Evolutionary conservation across 2,329 filamentous ascomycete genomes (phyloP), one percentile per base, ranked within the genome.

Genomic region (Fusarium subtropicale): DNA sequence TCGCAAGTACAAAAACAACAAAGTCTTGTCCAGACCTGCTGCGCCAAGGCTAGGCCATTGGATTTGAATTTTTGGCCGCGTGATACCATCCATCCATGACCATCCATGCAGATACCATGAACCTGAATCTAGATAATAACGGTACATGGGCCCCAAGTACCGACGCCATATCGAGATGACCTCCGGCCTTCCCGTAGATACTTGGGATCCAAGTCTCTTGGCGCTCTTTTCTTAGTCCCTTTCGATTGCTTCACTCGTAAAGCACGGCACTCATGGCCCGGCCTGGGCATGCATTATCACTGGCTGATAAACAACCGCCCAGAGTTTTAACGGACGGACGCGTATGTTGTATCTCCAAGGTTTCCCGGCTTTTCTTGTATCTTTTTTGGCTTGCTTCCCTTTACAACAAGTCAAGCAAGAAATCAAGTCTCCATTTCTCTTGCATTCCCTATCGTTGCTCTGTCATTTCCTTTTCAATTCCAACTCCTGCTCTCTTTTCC

Each of bases 31-130:
- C 26, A 58, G 58, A 28, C 54, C 36, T 26, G 39, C 36, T 50
- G 50, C 42, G 66, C 66, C 60, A 69, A 69, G 66, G 30, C 56
- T 44, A 66, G 30, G 42, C 51, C 61, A 51, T 24, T 47, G 46
- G 59, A n/a, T 54, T 54, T n/a, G 31, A 34, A 28, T 33, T 47
- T 34, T 36, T 60, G 61, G 36, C 56, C 56, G 57, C 63, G 61
- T 54, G 64, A 66, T 38, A 53, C 61, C 26, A 55, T 56, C 28
- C 28, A 30, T 46, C 46, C 31, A 38, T 51, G 47, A 20, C 48
- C 33, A 39, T 30, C n/a, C 36, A 39, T 22, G n/a, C n/a, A 39
- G 7, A 39, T 34, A 20, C 48, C 34, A 36, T 50, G 33, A n/a
- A 26, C 47, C 18, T 39, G 28, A 20, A 33, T 20, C 31, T 38